These are phyloP conservation scores for Fusarium bactridioides DNA, from an alignment of 2,329 filamentous ascomycete genomes.

Conservation along the genomic window DNA sequence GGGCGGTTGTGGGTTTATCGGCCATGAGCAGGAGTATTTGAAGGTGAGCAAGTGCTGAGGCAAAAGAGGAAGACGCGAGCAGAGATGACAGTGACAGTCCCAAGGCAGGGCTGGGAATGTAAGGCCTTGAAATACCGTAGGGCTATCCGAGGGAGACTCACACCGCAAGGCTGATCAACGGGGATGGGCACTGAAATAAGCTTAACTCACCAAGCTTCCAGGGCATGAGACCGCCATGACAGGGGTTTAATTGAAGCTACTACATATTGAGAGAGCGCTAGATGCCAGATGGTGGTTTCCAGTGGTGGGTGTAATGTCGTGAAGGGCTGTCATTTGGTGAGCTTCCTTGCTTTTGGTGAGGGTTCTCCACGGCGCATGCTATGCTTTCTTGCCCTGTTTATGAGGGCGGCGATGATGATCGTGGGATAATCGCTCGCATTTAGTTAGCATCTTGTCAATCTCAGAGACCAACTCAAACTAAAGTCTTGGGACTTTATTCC, in stretches of 20 bases:
- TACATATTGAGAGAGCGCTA: slow-evolving; percentile 4
- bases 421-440: not conserved
- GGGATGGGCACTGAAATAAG: slow-evolving; percentile 14
- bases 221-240: slow-evolving; percentile 15
- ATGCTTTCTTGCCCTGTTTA: not conserved
- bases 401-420: not conserved
- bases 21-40: slow-evolving; percentile 2
- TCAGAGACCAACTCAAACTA: not conserved
- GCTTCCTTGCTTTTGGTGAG: not conserved
- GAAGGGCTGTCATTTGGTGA: not conserved
- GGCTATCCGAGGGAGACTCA: slow-evolving; percentile 2
- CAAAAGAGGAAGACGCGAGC: not conserved
- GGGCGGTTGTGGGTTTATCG: slow-evolving; percentile 1
- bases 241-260: slow-evolving; percentile 4
- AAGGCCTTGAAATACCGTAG: slow-evolving; percentile 17
- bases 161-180: slow-evolving; percentile 2
- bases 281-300: not conserved
- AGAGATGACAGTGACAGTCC: not conserved
- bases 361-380: not conserved
- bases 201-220: slow-evolving; percentile 3
- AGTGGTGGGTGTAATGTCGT: not conserved
- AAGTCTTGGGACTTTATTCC: not conserved
- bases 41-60: not conserved
- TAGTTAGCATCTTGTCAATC: not conserved
- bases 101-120: not conserved